Evolutionary conservation across 2,329 filamentous ascomycete species (phyloP), one percentile per base, ranked within the genome.

Genomic region (Graphium sp.): DNA sequence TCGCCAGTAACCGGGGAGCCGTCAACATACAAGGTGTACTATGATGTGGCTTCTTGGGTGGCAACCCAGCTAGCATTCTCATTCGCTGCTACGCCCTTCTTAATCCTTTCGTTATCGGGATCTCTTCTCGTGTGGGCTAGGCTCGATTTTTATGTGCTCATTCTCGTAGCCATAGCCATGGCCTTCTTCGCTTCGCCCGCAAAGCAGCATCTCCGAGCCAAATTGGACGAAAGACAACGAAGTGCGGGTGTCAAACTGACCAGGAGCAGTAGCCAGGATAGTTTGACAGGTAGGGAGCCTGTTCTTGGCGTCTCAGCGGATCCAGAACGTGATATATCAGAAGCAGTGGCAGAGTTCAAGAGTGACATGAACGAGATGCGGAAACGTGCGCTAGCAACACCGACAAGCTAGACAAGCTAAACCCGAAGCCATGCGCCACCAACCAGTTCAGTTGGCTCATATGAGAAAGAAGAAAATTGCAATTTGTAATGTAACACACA

Each of bases 111-210:
- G 14, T 71, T 94, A 37, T 53, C 60, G 12, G 66, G 72, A 34
- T 85, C 77, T 7, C 50, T 91, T 23, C 56, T 62, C 3, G 75
- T 81, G 33, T 98, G 89, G 89, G 55, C 69, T 1, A 71, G 80
- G 23, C 79, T 94, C 20, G 89, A 93, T 55, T 95, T 84, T 56
- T 98, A 91, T 52, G 73, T 69, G 18, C 59, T 89, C 31, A 45
- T 85, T 35, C 74, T 73, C 38, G 78, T 78, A 2, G 52, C 59
- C 7, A 47, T 55, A 1, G 69, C 73, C 12, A 68, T 85, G 32
- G 67, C 59, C 6, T 77, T 93, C 55, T 93, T 95, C 45, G 66
- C 74, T 22, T 82, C 79, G 2, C 82, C 83, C 0, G 78, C 70
- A 3, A 91, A 85, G 48, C 50, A 55, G 5, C 41, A 50, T 12